phyloP scores from a whole-genome alignment of 257 asterid species.

The Solanum dulcamara region DNA sequence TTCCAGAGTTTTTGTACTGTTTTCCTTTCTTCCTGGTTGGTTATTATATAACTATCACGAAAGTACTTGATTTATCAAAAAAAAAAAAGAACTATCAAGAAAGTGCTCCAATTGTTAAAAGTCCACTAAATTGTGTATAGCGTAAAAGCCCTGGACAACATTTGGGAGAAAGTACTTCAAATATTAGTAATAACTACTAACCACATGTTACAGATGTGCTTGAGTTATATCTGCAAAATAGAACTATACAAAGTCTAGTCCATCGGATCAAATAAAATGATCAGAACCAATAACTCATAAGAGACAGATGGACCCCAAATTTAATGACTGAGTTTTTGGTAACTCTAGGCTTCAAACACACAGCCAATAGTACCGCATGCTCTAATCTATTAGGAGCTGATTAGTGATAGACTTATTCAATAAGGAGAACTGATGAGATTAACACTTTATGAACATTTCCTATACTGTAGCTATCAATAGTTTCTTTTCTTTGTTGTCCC shows the following conservation, averaged over 20 bases:
- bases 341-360: neutral
- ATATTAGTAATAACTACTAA: neutral
- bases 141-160: neutral
- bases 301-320: neutral
- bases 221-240: neutral
- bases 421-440: neutral
- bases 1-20: neutral
- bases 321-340: neutral
- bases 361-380: neutral
- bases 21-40: neutral
- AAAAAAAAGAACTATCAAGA: neutral
- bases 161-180: neutral
- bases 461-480: neutral
- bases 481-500: neutral
- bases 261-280: neutral
- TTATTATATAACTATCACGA: neutral
- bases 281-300: neutral
- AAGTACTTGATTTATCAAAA: neutral
- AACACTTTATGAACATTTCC: neutral
- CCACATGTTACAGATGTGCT: neutral
- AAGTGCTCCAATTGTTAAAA: neutral
- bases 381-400: neutral
- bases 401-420: neutral
- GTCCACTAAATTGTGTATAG: neutral
- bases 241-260: neutral